Evolutionary conservation across 345 rosid genomes (phyloP), one percentile per base, ranked within the genome.

Genomic region (Salix udensis): DNA sequence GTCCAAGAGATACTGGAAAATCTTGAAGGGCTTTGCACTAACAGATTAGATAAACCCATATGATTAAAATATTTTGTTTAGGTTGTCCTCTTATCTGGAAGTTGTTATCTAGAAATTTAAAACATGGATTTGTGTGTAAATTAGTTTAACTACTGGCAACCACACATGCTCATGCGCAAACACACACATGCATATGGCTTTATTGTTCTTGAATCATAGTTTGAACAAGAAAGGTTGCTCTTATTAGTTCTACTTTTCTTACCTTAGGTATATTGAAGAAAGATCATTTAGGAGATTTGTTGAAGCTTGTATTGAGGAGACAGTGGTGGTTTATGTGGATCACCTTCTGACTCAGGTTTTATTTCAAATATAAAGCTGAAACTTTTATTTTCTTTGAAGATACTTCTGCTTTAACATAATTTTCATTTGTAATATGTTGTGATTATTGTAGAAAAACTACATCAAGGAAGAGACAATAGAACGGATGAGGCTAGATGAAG

Each of bases 391-490:
- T 58, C 64, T 58, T 58, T 15, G 64, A 60, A 21, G 14, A 70
- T 46, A 68, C 10, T 69, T 44, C 75, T 76, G 61, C 79, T 74
- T 52, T 60, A 39, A 58, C 19, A 67, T 19, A n/a, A 67, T 40
- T 18, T 67, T 37, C 13, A 67, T 75, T 44, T 31, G n/a, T 79
- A 73, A 72, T 73, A 6, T 75, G 69, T 26, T 40, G 31, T 84
- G 61, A 77, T 64, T 69, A 15, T 78, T 81, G 70, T 78, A 96
- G 97, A 94, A 82, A 88, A 92, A 89, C 85, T 87, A 90, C 88
- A 89, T 94, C 83, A 92, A 94, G 86, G 98, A 96, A 85, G 98
- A 91, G 82, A 96, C 99, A 18, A 92, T 96, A 77, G 98, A 94
- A 70, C 88, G 97, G 78, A 94, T 94, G 98, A 91, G 95, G 82